phyloP scores from a whole-genome alignment of 2,329 filamentous ascomycete genomes.

The Ilyonectria destructans region DNA sequence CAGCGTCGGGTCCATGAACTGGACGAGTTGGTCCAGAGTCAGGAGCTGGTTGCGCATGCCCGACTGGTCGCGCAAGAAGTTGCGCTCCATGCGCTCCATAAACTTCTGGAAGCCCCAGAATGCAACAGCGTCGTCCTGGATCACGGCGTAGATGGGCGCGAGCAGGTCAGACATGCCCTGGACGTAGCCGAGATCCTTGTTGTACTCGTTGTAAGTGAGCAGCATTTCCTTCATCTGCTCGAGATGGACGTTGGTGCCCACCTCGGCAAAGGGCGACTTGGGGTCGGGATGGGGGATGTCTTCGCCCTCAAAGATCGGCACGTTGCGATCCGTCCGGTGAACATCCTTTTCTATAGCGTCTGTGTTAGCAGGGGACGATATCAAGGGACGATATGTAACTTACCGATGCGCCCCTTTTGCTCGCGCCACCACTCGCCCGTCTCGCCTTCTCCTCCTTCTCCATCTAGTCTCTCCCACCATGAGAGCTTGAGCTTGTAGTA shows the following conservation, averaged over 20 bases:
- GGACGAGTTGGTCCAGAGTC: conserved; percentile 93
- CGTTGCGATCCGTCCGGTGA: conserved; percentile 93
- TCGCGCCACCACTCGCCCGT: conserved; percentile 97
- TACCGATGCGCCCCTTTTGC: conserved; percentile 93
- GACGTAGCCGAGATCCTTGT: conserved; percentile 94
- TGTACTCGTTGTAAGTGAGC: conserved; percentile 98
- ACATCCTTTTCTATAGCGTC: conserved; percentile 90
- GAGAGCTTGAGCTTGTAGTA: conserved; percentile 94
- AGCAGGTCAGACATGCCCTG: conserved; percentile 99
- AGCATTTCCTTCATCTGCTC: conserved; percentile 99
- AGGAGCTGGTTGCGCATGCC: conserved; percentile 95
- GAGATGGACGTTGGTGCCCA: conserved; percentile 95
- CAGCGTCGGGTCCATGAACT: conserved; percentile 95
- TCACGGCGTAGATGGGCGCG: conserved; percentile 95
- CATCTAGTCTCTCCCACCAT: conserved; percentile 96
- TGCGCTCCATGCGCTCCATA: conserved; percentile 98
- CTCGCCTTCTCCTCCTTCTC: conserved; percentile 84
- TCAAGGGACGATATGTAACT: conserved; percentile 53
- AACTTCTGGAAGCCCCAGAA: conserved; percentile 98
- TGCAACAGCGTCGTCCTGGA: conserved; percentile 96
- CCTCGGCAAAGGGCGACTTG: conserved; percentile 92
- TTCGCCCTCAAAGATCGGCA: conserved; percentile 96
- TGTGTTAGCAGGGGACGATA: conserved; percentile 36
- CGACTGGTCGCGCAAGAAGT: conserved; percentile 95
- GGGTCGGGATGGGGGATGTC: conserved; percentile 98